Evolutionary conservation across 306 rosid genomes (phyloP), one percentile per base, ranked within the genome.

Genomic region (Astragalus membranaceus): DNA sequence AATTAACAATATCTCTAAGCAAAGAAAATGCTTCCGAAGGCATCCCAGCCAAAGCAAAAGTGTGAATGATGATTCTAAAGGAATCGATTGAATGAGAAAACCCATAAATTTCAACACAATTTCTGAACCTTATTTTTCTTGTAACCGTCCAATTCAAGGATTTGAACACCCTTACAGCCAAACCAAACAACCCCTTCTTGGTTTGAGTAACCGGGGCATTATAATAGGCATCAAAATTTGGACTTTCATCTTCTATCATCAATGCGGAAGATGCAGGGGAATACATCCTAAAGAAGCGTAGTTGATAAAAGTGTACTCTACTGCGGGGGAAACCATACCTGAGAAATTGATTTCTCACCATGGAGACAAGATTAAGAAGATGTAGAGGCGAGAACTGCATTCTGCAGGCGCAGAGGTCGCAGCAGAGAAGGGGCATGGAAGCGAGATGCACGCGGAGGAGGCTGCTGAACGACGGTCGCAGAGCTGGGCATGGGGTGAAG

Each of bases 21-120:
- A 89, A 75, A 71, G 75, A 53, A 74, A 58, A 56, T 37, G 80
- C 88, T 75, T 89, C 89, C 76, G 20, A 72, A 13, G 0, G 80
- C 91, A 83, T 82, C 51, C 80, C 85, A 0, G 61, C 87, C 15
- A 56, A 68, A 37, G 96, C 86, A 82, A 78, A 89, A 1, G 57
- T 59, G 64, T 87, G 88, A 78, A 87, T 57, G 10, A 87, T 74
- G 39, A 82, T 74, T 64, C 78, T 82, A 67, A 85, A 81, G 35
- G 79, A 85, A 59, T 43, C 8, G 12, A 87, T 52, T 43, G 91
- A 61, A 39, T 39, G 48, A 16, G 29, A 17, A 61, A 61, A 61
- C 10, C 67, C 67, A 61, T 61, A 32, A 37, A 5, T 61, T 2
- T 61, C 33, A 37, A 61, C 67, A 4, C 4, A 61, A 5, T 49